Evolutionary conservation across 495 filamentous ascomycete species (phyloP).

Genomic region (Cudoniella acicularis): DNA sequence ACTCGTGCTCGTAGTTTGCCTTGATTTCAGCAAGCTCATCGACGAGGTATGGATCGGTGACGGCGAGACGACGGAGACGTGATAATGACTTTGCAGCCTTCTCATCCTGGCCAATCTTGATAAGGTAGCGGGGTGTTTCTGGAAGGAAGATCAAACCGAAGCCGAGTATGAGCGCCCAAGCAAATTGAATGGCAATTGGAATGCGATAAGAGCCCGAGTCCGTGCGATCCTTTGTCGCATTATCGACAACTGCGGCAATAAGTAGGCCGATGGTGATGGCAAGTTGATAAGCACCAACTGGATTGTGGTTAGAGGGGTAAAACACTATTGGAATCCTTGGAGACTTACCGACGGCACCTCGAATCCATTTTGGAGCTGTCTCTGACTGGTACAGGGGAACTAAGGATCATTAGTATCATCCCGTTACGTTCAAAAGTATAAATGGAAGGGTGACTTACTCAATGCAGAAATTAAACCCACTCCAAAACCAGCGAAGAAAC

Average conservation of each 20-base stretch:
- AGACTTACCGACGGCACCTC: slow-evolving; percentile 55
- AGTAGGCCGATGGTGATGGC: slow-evolving; percentile 80
- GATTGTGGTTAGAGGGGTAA: slow-evolving; percentile 25
- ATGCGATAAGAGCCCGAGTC: slow-evolving; percentile 56
- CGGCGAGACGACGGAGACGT: slow-evolving; percentile 60
- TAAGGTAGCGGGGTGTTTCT: slow-evolving; percentile 75
- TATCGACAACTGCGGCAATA: slow-evolving; percentile 70
- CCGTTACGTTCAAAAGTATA: neutral
- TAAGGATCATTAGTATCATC: neutral
- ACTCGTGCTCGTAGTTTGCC: slow-evolving; percentile 72
- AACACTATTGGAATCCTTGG: slow-evolving; percentile 31
- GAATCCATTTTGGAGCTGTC: slow-evolving; percentile 76
- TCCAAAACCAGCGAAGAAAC: slow-evolving; percentile 50
- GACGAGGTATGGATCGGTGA: slow-evolving; percentile 55
- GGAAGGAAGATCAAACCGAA: slow-evolving; percentile 69
- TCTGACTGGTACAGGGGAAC: slow-evolving; percentile 60
- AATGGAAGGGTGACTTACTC: neutral
- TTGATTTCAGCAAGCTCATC: slow-evolving; percentile 71
- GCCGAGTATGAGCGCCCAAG: slow-evolving; percentile 71
- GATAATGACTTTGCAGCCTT: slow-evolving; percentile 61
- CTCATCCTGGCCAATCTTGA: slow-evolving; percentile 66
- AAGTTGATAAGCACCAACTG: slow-evolving; percentile 75
- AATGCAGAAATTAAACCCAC: slow-evolving; percentile 34
- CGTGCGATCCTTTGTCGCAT: slow-evolving; percentile 60
- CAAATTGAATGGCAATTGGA: slow-evolving; percentile 74